Evolutionary conservation across 1,284 basidiomycete species (phyloP), one percentile per base, ranked within the genome.

Genomic region (Malassezia brasiliensis): DNA sequence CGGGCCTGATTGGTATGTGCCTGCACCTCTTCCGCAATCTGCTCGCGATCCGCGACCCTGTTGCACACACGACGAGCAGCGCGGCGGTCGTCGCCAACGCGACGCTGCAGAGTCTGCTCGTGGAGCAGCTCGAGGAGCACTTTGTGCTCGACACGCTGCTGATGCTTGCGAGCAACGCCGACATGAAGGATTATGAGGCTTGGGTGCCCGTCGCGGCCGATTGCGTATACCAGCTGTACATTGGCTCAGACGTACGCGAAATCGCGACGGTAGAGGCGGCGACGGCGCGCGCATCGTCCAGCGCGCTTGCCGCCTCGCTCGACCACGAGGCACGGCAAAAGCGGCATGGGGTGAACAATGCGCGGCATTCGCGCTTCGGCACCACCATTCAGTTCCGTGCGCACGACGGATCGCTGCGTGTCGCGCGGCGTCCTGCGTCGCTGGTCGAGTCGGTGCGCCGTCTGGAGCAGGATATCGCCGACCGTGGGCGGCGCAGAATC

Each of bases 21-120:
- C 55, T 75, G 36, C 72, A 75, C 53, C 52, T 75, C 46, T 68
- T 74, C 50, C 69, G 72, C 44, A 75, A 75, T 48, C 53, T 75
- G 35, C 60, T 72, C n/a, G 64, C 69, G 46, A 70, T 75, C 35
- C 57, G 59, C 19, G 72, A 75, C 38, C 71, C 72, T 0, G 45
- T 64, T 17, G 64, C 63, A 10, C 66, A 66, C 17, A 62, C 64
- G 45, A 56, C 66, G 20, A 57, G 58, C 52, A 66, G 67, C 41
- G 53, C 63, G 1, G 65, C 63, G 20, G 51, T 56, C 22, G 60
- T 74, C 5, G 63, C 65, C 17, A 56, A 66, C 38, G 64, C 68
- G 17, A 65, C 62, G 15, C 53, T 72, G n/a, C 72, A 75, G 50
- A 69, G 66, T 52, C 54, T 56, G 15, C 62, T 72, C 31, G 50